Percentiles rank a stretch among this genome's conserved stretches.
Conservation (phyloP, 2,329 filamentous ascomycete species). For the Cytospora leucostoma region DNA sequence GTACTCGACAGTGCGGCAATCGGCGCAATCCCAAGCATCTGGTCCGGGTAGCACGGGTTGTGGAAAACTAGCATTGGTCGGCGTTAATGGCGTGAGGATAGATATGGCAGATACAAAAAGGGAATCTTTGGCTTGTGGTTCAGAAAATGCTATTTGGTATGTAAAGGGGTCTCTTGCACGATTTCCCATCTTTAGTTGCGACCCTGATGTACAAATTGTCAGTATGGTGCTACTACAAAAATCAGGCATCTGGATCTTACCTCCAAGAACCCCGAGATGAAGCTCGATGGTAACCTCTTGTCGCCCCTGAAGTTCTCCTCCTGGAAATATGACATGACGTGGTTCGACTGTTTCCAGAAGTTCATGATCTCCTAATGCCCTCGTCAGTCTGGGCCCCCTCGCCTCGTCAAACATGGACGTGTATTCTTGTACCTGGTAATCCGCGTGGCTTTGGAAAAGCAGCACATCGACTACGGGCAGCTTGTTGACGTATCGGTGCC, state of each 20-base stretch:
- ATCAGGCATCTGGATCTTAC: slow-evolving; percentile 52
- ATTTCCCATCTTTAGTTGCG: slow-evolving; percentile 52
- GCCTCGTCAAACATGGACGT: background rate
- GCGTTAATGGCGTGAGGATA: slow-evolving; percentile 28
- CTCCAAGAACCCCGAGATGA: slow-evolving; percentile 95
- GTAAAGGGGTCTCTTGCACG: slow-evolving; percentile 33
- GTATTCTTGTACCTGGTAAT: slow-evolving; percentile 76
- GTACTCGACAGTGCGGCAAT: background rate
- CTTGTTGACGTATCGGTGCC: slow-evolving; percentile 90
- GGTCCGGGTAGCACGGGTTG: background rate
- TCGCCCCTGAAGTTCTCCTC: slow-evolving; percentile 76
- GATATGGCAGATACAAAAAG: slow-evolving; percentile 25
- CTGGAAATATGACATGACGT: slow-evolving; percentile 96
- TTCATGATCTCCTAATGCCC: slow-evolving; percentile 85
- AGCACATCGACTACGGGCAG: slow-evolving; percentile 85
- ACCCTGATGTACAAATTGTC: slow-evolving; percentile 42
- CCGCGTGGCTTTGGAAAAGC: slow-evolving; percentile 85
- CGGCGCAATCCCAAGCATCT: background rate
- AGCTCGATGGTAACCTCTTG: slow-evolving; percentile 78
- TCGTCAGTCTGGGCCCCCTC: slow-evolving; percentile 10
- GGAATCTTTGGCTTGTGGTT: slow-evolving; percentile 38
- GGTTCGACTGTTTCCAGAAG: slow-evolving; percentile 96
- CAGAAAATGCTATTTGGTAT: slow-evolving; percentile 35
- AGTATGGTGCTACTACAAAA: slow-evolving; percentile 26
- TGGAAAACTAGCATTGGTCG: slow-evolving; percentile 21